These are phyloP conservation scores for Flueggea neowawraea DNA, from an alignment of 441 rosid species.

Conservation along the genomic window DNA sequence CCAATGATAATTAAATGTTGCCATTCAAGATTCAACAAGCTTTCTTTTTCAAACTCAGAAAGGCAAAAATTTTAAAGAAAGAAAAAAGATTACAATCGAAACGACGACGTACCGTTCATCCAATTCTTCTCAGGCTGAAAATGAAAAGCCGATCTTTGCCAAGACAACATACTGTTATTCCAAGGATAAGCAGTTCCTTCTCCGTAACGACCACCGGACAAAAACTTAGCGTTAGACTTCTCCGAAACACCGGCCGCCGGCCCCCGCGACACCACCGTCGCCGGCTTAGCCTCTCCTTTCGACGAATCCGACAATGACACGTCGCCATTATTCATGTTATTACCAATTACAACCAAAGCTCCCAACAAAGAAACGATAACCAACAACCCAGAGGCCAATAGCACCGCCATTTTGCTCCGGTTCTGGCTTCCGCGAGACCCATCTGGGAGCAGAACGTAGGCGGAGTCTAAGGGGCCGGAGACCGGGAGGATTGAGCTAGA, in stretches of 20 bases:
- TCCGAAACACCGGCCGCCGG: conserved; percentile 72
- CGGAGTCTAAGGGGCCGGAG: background rate
- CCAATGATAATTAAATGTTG: too few relatives aligned
- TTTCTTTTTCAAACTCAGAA: too few relatives aligned
- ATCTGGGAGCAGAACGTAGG: background rate
- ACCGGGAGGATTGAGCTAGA: background rate
- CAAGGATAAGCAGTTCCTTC: conserved; percentile 34
- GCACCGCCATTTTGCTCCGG: too few relatives aligned
- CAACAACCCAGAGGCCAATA: too few relatives aligned
- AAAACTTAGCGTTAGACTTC: conserved; percentile 38
- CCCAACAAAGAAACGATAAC: too few relatives aligned
- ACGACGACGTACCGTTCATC: conserved; percentile 73
- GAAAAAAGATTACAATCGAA: background rate
- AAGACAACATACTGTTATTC: conserved; percentile 87
- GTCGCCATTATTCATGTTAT: too few relatives aligned
- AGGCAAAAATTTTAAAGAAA: background rate
- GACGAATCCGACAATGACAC: too few relatives aligned
- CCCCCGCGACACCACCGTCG: conserved; percentile 40
- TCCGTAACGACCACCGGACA: conserved; percentile 1
- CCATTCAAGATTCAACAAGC: too few relatives aligned
- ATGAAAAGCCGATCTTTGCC: conserved; percentile 86
- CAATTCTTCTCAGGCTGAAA: conserved; percentile 83
- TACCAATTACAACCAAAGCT: too few relatives aligned
- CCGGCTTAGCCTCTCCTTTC: background rate
- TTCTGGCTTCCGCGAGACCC: too few relatives aligned